A percentile compares a stretch with the other conserved stretches of the same genome.
Conservation (phyloP, 192 early-diverging fungal species). For the Haplosporangium gracile region DNA sequence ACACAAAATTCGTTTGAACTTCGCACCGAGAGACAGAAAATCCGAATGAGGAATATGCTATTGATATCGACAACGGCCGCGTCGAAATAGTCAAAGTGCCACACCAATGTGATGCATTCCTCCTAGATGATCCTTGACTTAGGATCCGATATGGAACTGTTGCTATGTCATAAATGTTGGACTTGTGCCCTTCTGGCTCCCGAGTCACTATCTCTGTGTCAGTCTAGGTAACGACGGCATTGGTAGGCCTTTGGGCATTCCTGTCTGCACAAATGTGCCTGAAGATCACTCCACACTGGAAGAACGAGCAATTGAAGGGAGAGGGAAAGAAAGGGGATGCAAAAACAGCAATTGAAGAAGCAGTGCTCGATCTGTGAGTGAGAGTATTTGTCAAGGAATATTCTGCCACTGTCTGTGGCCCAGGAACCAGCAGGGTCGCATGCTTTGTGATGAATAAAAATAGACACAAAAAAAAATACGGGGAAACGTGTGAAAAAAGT, state of each 20-base stretch:
- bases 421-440: slow-evolving; percentile 1
- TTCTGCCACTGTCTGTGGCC: background rate
- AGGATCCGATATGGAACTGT: background rate
- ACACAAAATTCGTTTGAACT: too few relatives aligned
- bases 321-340: background rate
- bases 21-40: too few relatives aligned
- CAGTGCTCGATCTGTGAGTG: background rate
- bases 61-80: too few relatives aligned
- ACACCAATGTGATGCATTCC: background rate
- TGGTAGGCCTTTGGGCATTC: background rate
- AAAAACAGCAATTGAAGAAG: background rate
- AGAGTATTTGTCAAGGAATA: background rate
- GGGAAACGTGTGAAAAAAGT: slow-evolving; percentile 2
- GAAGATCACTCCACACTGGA: background rate
- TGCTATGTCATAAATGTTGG: background rate
- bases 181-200: background rate
- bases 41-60: too few relatives aligned
- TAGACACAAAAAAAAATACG: background rate
- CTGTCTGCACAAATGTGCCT: background rate
- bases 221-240: too few relatives aligned
- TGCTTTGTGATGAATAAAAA: background rate
- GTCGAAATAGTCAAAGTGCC: background rate
- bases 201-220: background rate
- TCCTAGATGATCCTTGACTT: background rate
- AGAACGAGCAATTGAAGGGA: background rate